phyloP scores from a whole-genome alignment of 441 rosid genomes.

The Erysimum pusillum region DNA sequence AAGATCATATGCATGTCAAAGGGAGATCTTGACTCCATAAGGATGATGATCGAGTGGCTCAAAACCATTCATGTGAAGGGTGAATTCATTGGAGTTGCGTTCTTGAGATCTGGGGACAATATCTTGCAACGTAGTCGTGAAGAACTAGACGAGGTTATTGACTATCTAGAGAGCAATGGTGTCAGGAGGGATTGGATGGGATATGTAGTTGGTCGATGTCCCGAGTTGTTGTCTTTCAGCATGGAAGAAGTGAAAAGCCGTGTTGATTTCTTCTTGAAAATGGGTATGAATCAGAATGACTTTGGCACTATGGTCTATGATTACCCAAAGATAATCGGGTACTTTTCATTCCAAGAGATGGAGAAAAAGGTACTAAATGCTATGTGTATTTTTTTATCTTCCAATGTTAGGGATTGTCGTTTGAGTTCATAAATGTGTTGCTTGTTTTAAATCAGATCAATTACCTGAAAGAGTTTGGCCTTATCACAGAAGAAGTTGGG shows the following conservation, averaged over 20 bases:
- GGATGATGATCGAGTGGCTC: slow-evolving; percentile 70
- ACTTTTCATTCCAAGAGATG: slow-evolving; percentile 80
- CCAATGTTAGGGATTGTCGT: background rate
- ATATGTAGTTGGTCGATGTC: slow-evolving; percentile 76
- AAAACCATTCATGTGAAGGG: slow-evolving; percentile 78
- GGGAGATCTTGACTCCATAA: slow-evolving; percentile 75
- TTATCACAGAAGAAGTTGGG: slow-evolving; percentile 74
- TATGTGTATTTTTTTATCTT: background rate
- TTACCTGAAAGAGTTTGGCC: slow-evolving; percentile 91
- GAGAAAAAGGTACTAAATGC: slow-evolving; percentile 65
- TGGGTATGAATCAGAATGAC: slow-evolving; percentile 85
- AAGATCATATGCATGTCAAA: slow-evolving; percentile 74
- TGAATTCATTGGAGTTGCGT: slow-evolving; percentile 74
- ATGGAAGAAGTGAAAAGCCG: slow-evolving; percentile 75
- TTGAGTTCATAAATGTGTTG: slow-evolving; percentile 17
- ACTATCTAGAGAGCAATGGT: slow-evolving; percentile 78
- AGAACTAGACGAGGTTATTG: slow-evolving; percentile 72
- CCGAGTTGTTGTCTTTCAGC: slow-evolving; percentile 66
- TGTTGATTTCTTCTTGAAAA: slow-evolving; percentile 68
- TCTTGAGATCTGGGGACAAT: slow-evolving; percentile 70
- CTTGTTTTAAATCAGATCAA: slow-evolving; percentile 57
- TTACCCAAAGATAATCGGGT: slow-evolving; percentile 77
- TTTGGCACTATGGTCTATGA: slow-evolving; percentile 94
- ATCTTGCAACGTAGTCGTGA: slow-evolving; percentile 60
- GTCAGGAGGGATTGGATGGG: slow-evolving; percentile 94